These are phyloP conservation scores for Corylus avellana DNA, from an alignment of 306 rosid genomes.

Conservation along the genomic window DNA sequence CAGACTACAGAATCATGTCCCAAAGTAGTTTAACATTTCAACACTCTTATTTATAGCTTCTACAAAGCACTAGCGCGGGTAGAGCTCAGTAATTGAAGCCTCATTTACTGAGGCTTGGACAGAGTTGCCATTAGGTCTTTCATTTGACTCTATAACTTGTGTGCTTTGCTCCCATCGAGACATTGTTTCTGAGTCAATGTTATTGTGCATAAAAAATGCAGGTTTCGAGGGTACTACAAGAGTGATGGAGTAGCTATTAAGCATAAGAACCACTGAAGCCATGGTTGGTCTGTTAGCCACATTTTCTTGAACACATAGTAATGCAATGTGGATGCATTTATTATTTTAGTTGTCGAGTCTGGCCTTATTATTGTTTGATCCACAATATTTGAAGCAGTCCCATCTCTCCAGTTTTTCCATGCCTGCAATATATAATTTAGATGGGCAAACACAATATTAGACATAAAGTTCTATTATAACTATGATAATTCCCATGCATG, in stretches of 20 bases:
- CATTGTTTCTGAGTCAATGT: background rate
- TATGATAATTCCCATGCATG: no score
- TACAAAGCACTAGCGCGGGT: background rate
- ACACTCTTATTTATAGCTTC: background rate
- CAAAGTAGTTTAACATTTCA: background rate
- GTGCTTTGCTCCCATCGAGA: background rate
- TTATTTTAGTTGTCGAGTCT: background rate
- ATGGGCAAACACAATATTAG: background rate
- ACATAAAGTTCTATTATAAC: background rate
- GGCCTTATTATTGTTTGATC: background rate
- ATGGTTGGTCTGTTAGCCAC: conserved; percentile 46
- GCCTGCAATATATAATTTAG: background rate
- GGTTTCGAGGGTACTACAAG: conserved; percentile 43
- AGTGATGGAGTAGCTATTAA: conserved; percentile 34
- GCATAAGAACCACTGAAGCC: conserved; percentile 40
- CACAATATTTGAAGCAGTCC: background rate
- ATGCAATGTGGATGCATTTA: conserved; percentile 60
- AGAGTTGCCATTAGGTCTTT: background rate
- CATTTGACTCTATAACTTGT: background rate
- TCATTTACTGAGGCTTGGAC: conserved; percentile 11
- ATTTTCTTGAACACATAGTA: conserved; percentile 56
- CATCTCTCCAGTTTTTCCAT: conserved; percentile 32
- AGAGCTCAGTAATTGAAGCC: conserved; percentile 31
- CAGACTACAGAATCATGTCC: no score
- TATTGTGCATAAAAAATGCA: conserved; percentile 32